Conservation (phyloP, 2,329 filamentous ascomycete species). For the Aspergillus calidoustus region DNA sequence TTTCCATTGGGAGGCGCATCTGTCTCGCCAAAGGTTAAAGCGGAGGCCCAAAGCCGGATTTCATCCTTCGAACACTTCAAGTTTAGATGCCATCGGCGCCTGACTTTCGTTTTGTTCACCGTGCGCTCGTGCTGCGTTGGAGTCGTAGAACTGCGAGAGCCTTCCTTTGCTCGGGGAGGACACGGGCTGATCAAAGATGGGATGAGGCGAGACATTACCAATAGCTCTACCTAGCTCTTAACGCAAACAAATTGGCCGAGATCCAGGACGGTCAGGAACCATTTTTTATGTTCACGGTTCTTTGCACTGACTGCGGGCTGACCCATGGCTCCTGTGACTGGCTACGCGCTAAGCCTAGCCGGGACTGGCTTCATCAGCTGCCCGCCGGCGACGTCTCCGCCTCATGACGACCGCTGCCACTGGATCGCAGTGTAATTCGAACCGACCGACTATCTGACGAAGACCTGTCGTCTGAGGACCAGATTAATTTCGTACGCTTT, state of each 20-base stretch:
- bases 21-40: conserved; percentile 15
- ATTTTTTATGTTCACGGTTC: neutral
- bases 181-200: neutral
- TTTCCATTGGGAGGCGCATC: conserved; percentile 15
- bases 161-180: neutral
- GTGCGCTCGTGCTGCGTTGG: conserved; percentile 2
- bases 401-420: conserved; percentile 22
- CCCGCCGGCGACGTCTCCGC: conserved; percentile 22
- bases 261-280: conserved; percentile 4
- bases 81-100: neutral
- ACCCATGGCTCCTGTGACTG: conserved; percentile 34
- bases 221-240: neutral
- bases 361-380: conserved; percentile 32
- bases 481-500: conserved; percentile 7
- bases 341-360: conserved; percentile 30
- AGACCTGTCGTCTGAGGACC: conserved; percentile 4
- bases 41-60: conserved; percentile 8
- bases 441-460: conserved; percentile 17
- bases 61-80: neutral
- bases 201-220: neutral
- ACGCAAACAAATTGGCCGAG: conserved; percentile 10
- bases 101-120: neutral
- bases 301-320: conserved; percentile 1
- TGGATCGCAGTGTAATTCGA: conserved; percentile 23
- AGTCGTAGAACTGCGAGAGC: neutral